Conservation (phyloP, 192 early-diverging fungal genomes). For the Mortierella claussenii region DNA sequence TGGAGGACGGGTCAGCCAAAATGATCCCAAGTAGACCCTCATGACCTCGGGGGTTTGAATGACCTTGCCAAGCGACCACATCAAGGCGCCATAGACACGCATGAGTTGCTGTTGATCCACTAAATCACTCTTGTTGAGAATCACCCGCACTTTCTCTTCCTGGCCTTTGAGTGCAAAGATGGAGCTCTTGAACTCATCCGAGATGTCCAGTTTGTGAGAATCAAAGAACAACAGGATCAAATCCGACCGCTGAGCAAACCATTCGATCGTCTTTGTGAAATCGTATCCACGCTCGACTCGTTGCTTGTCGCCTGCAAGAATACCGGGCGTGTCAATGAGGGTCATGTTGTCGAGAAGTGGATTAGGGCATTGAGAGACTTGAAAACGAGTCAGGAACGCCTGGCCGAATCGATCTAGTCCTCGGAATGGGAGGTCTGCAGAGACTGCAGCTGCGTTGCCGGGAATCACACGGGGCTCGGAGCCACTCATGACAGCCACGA, state of each 20-base stretch:
- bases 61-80: slow-evolving; percentile 94
- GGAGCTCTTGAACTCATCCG: slow-evolving; percentile 87
- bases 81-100: slow-evolving; percentile 91
- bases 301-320: slow-evolving; percentile 90
- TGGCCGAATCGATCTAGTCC: slow-evolving; percentile 84
- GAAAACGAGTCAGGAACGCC: slow-evolving; percentile 84
- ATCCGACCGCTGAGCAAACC: slow-evolving; percentile 89
- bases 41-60: slow-evolving; percentile 91
- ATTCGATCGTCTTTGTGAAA: slow-evolving; percentile 82
- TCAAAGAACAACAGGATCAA: slow-evolving; percentile 90
- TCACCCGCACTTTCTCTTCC: slow-evolving; percentile 87
- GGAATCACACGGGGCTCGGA: slow-evolving; percentile 73
- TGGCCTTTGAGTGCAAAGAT: slow-evolving; percentile 82
- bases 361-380: slow-evolving; percentile 83
- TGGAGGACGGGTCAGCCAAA: slow-evolving; percentile 78
- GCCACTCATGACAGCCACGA: slow-evolving; percentile 86
- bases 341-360: slow-evolving; percentile 84
- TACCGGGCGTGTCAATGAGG: slow-evolving; percentile 90
- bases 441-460: slow-evolving; percentile 88
- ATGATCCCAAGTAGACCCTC: slow-evolving; percentile 85
- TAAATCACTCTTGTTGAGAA: slow-evolving; percentile 92
- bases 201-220: slow-evolving; percentile 90
- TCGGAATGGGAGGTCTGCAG: slow-evolving; percentile 83
- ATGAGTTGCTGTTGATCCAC: slow-evolving; percentile 89
- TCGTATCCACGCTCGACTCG: slow-evolving; percentile 84